Base-by-base conservation (phyloP, 2,329 filamentous ascomycete genomes). In the Trichophyton simii region DNA sequence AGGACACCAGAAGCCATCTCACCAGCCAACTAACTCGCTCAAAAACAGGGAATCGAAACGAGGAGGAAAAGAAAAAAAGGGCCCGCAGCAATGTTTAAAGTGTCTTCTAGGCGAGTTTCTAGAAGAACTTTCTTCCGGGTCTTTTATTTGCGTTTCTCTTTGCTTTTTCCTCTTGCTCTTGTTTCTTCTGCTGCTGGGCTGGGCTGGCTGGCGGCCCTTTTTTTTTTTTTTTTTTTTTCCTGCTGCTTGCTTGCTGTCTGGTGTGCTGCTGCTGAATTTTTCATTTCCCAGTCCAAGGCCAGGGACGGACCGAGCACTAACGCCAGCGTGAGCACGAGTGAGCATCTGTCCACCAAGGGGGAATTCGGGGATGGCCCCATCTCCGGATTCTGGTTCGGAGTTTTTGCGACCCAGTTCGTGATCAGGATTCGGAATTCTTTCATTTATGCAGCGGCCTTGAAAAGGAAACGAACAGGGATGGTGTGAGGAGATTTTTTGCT, bases 101-200 rank as follows among this genome's bases (percentile, higher is more conserved):
- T 54, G 50, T 18, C 50, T 54, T 54, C 50, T 54, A 54, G 50
- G 18, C 50, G 50, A 54, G 25, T 25, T 54, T 54, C 50, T 34
- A 54, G 50, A 54, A 54, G 50, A 54, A 54, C 50, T 54, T 54
- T 54, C 50, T 34, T 48, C 44, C 44, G 20, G 22, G 22, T 31
- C n/a, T 54, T 31, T 54, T 31, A 8, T 52, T 52, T 44, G 41
- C 46, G 46, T 20, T 31, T 28, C 15, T 54, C 13, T 8, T 54
- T 54, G 20, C 22, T 54, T 54, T 52, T 54, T 54, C n/a, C 13
- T 34, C 22, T 54, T 42, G 3, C 38, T 52, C 15, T 28, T n/a
- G 11, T 54, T 54, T 54, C 28, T 9, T 38, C 28, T 38, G 9
- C 34, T 38, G 34, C 34, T 36, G 34, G 34, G 9, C 34, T 36